Conservation (phyloP, 192 early-diverging fungal species). For the Paraglomus brasilianum region DNA sequence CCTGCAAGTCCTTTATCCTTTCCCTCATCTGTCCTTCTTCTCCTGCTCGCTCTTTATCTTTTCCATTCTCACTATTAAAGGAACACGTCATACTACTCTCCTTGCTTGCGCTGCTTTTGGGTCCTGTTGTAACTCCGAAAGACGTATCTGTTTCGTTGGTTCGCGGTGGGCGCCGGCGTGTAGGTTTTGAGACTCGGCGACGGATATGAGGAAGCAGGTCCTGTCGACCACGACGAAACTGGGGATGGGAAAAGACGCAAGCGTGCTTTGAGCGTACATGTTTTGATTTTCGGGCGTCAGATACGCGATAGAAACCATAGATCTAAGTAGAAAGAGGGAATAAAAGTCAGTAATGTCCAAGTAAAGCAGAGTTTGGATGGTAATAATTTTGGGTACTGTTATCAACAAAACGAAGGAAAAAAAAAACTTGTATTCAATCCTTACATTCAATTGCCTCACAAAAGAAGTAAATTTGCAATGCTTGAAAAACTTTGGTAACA, state of each 20-base stretch:
- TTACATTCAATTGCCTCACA: constrained; percentile 51
- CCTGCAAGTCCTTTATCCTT: not conserved
- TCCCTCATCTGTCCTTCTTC: constrained; percentile 11
- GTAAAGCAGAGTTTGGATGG: not conserved
- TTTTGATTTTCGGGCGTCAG: constrained; percentile 51
- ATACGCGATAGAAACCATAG: constrained; percentile 49
- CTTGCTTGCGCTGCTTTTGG: not conserved
- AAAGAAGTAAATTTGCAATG: constrained; percentile 54
- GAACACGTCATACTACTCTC: not conserved
- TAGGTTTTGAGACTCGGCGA: constrained; percentile 39
- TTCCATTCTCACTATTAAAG: not conserved
- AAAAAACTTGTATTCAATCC: too few relatives aligned
- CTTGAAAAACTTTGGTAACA: constrained; percentile 47
- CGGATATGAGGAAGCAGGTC: constrained; percentile 45
- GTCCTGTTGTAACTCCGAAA: not conserved
- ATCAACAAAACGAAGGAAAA: not conserved
- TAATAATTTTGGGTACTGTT: too few relatives aligned
- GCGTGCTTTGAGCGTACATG: constrained; percentile 43
- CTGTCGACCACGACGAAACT: constrained; percentile 42
- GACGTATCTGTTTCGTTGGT: too few relatives aligned
- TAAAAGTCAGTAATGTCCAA: not conserved
- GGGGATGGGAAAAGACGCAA: constrained; percentile 46
- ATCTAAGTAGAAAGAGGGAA: constrained; percentile 33
- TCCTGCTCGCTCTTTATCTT: not conserved
- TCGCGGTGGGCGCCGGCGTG: constrained; percentile 20